Base-by-base conservation (phyloP, 2,329 filamentous ascomycete genomes). In the Phoma sp. region DNA sequence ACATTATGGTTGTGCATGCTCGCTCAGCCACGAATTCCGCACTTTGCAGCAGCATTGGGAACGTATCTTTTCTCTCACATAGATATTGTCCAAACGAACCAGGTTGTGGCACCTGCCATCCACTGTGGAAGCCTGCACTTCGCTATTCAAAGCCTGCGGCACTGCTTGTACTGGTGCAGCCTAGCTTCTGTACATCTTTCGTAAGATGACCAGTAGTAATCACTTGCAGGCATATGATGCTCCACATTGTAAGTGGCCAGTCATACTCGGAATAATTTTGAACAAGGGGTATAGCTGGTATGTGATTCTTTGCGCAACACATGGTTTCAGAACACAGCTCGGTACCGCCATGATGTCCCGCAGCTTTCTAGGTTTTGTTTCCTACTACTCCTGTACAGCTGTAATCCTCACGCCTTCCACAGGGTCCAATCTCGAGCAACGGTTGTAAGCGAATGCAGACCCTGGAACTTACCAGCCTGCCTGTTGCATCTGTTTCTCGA, bases 341-440 rank as follows among this genome's bases (percentile, higher is more conserved):
- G 46, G 40, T 48, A 44, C 32, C 32, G 35, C 43, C 27, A 9
- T 9, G 22, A 22, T 40, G 18, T 41, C 36, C 54, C 52, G 37
- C 36, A 38, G 23, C 32, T 23, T 35, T 48, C 27, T 7, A 6
- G 40, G 52, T 39, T 42, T 27, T 9, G 30, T 14, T 24, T 52
- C 45, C 45, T 29, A 44, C 33, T 24, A 58, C 53, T 50, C 57
- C 56, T 42, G 58, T 58, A 41, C 33, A 54, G 39, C 38, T 61
- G 61, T 62, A 61, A 59, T 59, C 13, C 47, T 47, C 53, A 53
- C 47, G 38, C 53, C 42, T 43, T 43, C 24, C 14, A 52, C 10
- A 9, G 22, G 38, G 48, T 50, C 27, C 50, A 41, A 56, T 42
- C 30, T 47, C 49, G 44, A 48, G 37, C 27, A 53, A 56, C 45